These are phyloP conservation scores for Datura wrightii DNA, from an alignment of 257 asterid genomes.

Conservation along the genomic window DNA sequence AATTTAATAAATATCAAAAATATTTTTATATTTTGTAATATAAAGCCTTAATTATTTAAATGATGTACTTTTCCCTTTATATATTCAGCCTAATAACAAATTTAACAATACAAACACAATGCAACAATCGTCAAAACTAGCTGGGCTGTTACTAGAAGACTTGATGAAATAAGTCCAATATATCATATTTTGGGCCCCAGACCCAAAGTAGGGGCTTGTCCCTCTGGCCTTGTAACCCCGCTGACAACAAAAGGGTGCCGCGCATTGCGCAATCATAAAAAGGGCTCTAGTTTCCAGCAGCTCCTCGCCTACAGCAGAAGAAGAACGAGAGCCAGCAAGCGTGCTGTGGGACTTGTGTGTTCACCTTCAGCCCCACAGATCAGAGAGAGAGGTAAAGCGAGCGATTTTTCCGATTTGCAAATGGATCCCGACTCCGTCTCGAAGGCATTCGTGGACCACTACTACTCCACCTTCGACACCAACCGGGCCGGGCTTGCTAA, in stretches of 20 bases:
- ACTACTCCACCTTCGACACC: conserved; percentile 59
- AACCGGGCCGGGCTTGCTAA: conserved; percentile 51
- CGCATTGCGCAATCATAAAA: not conserved
- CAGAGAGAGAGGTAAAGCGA: not conserved
- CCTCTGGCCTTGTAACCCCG: not conserved
- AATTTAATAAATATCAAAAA: too few relatives aligned
- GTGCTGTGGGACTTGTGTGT: not conserved
- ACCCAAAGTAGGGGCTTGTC: too few relatives aligned
- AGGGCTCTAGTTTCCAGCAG: not conserved
- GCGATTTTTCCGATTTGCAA: not conserved
- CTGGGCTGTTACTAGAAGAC: not conserved
- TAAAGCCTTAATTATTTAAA: too few relatives aligned
- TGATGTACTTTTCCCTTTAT: too few relatives aligned
- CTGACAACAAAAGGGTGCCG: not conserved
- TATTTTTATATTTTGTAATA: too few relatives aligned
- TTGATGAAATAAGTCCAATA: not conserved
- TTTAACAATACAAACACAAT: not conserved
- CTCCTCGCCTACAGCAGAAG: not conserved
- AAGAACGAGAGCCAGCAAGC: not conserved
- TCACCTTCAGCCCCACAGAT: not conserved
- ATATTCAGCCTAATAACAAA: too few relatives aligned
- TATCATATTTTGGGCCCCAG: not conserved
- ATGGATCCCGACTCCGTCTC: conserved; percentile 65
- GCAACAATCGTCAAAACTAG: not conserved
- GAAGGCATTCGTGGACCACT: conserved; percentile 63